Conservation (phyloP, 352 stramenopile species). For the Aphanomyces euteiches region DNA sequence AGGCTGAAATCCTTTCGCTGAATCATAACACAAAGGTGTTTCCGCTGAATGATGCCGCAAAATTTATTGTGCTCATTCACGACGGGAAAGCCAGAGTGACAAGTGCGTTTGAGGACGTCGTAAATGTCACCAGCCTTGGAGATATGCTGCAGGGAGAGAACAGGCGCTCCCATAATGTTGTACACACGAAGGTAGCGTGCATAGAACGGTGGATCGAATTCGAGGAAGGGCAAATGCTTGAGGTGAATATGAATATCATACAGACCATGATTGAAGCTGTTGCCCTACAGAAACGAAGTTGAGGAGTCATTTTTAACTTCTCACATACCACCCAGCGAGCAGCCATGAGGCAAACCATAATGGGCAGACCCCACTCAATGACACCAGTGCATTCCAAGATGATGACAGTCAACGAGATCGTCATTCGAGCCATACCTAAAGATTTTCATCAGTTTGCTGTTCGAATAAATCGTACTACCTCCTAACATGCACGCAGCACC, state of each 20-base stretch:
- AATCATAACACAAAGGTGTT: conserved; percentile 71
- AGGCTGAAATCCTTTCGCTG: conserved; percentile 85
- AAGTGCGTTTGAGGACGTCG: conserved; percentile 62
- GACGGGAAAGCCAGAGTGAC: conserved; percentile 73
- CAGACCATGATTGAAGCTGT: conserved; percentile 97
- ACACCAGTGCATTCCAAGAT: conserved; percentile 98
- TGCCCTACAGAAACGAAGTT: conserved; percentile 50
- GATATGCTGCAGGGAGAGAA: conserved; percentile 63
- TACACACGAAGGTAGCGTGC: conserved; percentile 63
- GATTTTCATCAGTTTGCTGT: conserved; percentile 1
- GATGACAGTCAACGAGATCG: conserved; percentile 98
- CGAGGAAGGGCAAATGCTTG: conserved; percentile 95
- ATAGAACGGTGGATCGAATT: conserved; percentile 91
- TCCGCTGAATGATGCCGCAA: conserved; percentile 67
- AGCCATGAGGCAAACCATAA: conserved; percentile 97
- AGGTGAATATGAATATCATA: conserved; percentile 99
- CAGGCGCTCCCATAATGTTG: conserved; percentile 73
- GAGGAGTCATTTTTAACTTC: background rate
- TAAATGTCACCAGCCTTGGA: conserved; percentile 76
- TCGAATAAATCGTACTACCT: conserved; percentile 31
- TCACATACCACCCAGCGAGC: conserved; percentile 84
- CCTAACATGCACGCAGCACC: conserved; percentile 94
- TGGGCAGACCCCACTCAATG: conserved; percentile 96
- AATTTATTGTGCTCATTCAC: conserved; percentile 60
- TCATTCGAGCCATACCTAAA: conserved; percentile 95